Conservation (phyloP, 2,329 filamentous ascomycete genomes). For the Beauveria pseudobassiana region DNA sequence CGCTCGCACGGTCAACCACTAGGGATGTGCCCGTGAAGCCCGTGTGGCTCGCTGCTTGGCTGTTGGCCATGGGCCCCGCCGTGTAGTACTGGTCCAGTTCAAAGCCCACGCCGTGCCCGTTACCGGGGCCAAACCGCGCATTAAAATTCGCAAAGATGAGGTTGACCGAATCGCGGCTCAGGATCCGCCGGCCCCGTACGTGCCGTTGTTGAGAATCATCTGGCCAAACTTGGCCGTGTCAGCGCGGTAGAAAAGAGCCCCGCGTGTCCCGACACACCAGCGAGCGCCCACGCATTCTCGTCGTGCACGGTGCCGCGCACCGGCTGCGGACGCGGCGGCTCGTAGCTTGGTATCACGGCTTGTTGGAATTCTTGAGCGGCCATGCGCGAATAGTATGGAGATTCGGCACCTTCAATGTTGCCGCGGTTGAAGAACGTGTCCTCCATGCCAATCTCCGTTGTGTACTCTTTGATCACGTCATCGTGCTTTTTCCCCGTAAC, state of each 20-base stretch:
- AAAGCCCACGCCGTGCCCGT: constrained; percentile 24
- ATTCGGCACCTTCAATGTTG: constrained; percentile 20
- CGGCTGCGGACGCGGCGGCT: constrained; percentile 28
- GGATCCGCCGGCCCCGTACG: constrained; percentile 23
- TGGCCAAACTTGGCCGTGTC: constrained; percentile 25
- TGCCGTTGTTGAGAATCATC: constrained; percentile 31
- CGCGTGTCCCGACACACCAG: constrained; percentile 28
- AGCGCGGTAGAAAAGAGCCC: constrained; percentile 27
- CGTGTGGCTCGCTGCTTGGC: constrained; percentile 18
- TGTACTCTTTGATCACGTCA: constrained; percentile 20
- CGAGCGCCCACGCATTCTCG: constrained; percentile 27
- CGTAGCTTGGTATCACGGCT: constrained; percentile 20
- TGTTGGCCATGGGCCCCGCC: constrained; percentile 21
- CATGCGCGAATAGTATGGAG: constrained; percentile 20
- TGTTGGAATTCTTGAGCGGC: constrained; percentile 26
- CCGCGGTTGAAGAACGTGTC: constrained; percentile 27
- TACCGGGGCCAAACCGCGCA: constrained; percentile 17
- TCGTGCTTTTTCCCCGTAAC: constrained; percentile 21
- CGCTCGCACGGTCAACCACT: constrained; percentile 18
- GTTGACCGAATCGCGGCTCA: constrained; percentile 22
- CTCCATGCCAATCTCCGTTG: constrained; percentile 21
- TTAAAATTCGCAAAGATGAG: constrained; percentile 28
- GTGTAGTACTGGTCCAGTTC: constrained; percentile 27
- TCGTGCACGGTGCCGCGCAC: constrained; percentile 31
- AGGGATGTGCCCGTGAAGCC: constrained; percentile 20